Evolutionary conservation across 495 filamentous ascomycete species (phyloP).

Genomic region (Neurospora sp.): DNA sequence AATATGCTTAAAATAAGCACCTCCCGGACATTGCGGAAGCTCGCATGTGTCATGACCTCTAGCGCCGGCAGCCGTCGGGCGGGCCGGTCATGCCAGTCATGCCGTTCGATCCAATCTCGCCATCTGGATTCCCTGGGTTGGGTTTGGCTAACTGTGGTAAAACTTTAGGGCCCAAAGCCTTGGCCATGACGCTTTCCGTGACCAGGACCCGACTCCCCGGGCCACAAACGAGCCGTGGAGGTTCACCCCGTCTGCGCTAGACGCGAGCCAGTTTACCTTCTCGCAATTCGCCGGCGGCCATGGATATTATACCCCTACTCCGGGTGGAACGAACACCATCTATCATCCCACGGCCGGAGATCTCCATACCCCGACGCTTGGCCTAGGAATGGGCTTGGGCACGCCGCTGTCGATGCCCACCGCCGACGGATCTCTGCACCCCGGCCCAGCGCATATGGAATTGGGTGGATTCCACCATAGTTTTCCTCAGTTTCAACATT

Average conservation of each 20-base stretch:
- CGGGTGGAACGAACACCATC: constrained; percentile 68
- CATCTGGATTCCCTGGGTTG: not conserved
- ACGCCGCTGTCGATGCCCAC: constrained; percentile 76
- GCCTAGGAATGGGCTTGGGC: constrained; percentile 52
- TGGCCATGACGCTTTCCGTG: constrained; percentile 49
- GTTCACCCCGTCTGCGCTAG: constrained; percentile 79
- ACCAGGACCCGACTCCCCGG: constrained; percentile 69
- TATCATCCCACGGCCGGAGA: constrained; percentile 83
- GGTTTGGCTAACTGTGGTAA: constrained; percentile 1
- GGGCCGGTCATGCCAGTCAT: not conserved
- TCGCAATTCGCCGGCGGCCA: constrained; percentile 60
- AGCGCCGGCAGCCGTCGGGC: not conserved
- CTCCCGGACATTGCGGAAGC: not conserved
- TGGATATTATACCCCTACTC: constrained; percentile 82
- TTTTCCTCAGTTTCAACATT: constrained; percentile 58
- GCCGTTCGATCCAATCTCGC: not conserved
- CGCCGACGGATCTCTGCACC: constrained; percentile 46
- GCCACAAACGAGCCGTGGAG: constrained; percentile 67
- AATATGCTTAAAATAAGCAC: not conserved
- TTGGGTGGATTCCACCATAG: constrained; percentile 42
- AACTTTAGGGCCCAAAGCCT: constrained; percentile 25
- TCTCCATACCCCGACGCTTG: constrained; percentile 73
- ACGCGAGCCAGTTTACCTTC: constrained; percentile 75
- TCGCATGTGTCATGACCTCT: not conserved
- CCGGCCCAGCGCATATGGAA: constrained; percentile 47